A percentile compares a stretch with the other conserved stretches of the same genome.
These are phyloP conservation scores for Pythium aristosporum DNA, from an alignment of 352 stramenopile genomes.

Conservation along the genomic window DNA sequence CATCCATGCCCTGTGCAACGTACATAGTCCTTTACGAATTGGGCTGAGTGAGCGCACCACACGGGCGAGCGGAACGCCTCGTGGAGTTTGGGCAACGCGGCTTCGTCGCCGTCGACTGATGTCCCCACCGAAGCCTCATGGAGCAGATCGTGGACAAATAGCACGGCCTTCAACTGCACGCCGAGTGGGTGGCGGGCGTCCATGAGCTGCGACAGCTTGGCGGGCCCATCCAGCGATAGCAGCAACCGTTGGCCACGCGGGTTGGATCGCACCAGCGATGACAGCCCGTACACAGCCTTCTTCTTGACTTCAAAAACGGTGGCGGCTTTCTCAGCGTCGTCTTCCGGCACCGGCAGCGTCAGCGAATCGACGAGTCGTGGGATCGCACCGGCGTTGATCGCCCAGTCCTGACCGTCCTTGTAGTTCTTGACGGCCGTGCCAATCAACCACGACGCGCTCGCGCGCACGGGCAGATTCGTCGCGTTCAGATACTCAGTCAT, in stretches of 20 bases:
- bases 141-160: slow-evolving; percentile 74
- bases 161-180: slow-evolving; percentile 69
- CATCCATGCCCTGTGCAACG: not conserved
- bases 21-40: slow-evolving; percentile 40
- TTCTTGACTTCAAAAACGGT: slow-evolving; percentile 75
- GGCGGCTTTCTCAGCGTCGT: slow-evolving; percentile 1
- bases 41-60: slow-evolving; percentile 58
- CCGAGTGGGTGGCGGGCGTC: slow-evolving; percentile 38
- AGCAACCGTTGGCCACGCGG: slow-evolving; percentile 70
- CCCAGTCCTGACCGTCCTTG: slow-evolving; percentile 78
- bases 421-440: slow-evolving; percentile 84
- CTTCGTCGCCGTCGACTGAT: slow-evolving; percentile 13
- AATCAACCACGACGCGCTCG: slow-evolving; percentile 65
- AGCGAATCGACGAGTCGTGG: slow-evolving; percentile 67
- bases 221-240: slow-evolving; percentile 29
- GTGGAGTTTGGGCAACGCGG: slow-evolving; percentile 47
- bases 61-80: slow-evolving; percentile 39
- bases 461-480: slow-evolving; percentile 58
- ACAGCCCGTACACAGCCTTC: slow-evolving; percentile 80
- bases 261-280: slow-evolving; percentile 68
- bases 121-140: slow-evolving; percentile 31
- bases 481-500: slow-evolving; percentile 74
- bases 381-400: slow-evolving; percentile 70
- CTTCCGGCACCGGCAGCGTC: slow-evolving; percentile 27
- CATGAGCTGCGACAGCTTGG: slow-evolving; percentile 36